phyloP scores from a whole-genome alignment of 2,329 filamentous ascomycete genomes.

The Sarocladiaceae sp. region DNA sequence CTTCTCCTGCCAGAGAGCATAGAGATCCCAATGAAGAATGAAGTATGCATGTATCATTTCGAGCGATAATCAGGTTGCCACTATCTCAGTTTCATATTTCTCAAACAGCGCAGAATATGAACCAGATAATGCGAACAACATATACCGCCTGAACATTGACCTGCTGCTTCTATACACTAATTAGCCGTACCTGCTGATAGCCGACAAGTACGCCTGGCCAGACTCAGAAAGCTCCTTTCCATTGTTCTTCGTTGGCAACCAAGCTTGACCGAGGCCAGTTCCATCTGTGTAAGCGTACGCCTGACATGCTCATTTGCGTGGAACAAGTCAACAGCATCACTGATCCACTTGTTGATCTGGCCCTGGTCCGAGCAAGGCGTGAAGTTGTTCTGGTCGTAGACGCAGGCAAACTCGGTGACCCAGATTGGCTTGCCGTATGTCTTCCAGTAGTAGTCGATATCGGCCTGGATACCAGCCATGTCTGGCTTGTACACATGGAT shows the following conservation, averaged over 20 bases:
- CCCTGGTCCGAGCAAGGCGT: conserved; percentile 13
- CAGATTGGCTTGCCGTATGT: conserved; percentile 16
- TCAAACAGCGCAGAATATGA: no score
- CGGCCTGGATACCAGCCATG: conserved; percentile 14
- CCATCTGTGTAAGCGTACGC: conserved; percentile 16
- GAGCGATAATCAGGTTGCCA: no score
- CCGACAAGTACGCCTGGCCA: conserved; percentile 14
- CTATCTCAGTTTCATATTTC: no score
- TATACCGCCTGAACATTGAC: no score
- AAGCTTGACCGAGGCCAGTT: conserved; percentile 11
- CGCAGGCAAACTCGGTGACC: conserved; percentile 15
- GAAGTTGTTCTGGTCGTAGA: conserved; percentile 13
- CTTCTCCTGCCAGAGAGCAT: no score
- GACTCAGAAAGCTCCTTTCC: conserved; percentile 13
- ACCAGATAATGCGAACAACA: no score
- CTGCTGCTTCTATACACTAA: no score
- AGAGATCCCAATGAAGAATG: no score
- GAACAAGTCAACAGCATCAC: conserved; percentile 14
- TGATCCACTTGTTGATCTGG: conserved; percentile 15
- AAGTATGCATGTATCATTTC: no score
- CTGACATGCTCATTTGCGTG: conserved; percentile 14
- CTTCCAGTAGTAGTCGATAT: conserved; percentile 17
- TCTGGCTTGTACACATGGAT: conserved; percentile 15
- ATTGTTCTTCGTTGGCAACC: conserved; percentile 12
- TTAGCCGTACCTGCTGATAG: conserved; percentile 15